phyloP scores from a whole-genome alignment of 2,329 filamentous ascomycete species.

The Thelonectria rubi region DNA sequence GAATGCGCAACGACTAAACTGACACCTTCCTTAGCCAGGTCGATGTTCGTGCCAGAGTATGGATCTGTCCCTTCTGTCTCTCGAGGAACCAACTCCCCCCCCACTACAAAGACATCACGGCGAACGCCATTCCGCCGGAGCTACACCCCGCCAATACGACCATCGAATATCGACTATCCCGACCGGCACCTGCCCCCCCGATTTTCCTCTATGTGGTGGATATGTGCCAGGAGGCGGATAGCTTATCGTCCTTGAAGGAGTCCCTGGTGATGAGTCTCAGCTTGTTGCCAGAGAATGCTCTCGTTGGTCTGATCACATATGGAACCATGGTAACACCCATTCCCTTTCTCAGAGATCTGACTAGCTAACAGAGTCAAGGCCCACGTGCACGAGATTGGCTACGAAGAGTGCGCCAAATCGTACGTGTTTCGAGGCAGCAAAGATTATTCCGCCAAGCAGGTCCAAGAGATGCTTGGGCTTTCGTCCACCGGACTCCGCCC shows the following conservation, averaged over 20 bases:
- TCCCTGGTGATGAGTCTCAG: constrained; percentile 87
- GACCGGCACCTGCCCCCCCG: constrained; percentile 84
- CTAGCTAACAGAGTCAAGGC: constrained; percentile 62
- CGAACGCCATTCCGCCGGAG: constrained; percentile 83
- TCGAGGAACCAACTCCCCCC: constrained; percentile 83
- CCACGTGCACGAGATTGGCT: constrained; percentile 97
- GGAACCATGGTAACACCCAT: constrained; percentile 81
- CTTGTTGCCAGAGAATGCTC: constrained; percentile 80
- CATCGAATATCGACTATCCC: constrained; percentile 85
- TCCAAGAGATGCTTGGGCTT: constrained; percentile 98
- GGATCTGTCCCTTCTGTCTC: constrained; percentile 90
- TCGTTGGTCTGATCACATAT: constrained; percentile 85
- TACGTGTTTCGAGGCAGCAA: constrained; percentile 98
- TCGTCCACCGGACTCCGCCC: constrained; percentile 77
- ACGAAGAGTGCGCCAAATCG: constrained; percentile 97
- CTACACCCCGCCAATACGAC: constrained; percentile 84
- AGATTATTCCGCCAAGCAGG: constrained; percentile 97
- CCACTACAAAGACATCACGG: constrained; percentile 90
- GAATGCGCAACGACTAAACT: constrained; percentile 28
- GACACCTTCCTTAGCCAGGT: constrained; percentile 68
- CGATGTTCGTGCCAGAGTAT: constrained; percentile 82
- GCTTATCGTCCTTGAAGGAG: constrained; percentile 82
- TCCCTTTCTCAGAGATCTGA: not conserved
- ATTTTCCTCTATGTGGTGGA: constrained; percentile 91
- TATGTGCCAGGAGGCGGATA: constrained; percentile 88